phyloP scores from a whole-genome alignment of 139 green algal genomes.

The Bryopsis sp. region DNA sequence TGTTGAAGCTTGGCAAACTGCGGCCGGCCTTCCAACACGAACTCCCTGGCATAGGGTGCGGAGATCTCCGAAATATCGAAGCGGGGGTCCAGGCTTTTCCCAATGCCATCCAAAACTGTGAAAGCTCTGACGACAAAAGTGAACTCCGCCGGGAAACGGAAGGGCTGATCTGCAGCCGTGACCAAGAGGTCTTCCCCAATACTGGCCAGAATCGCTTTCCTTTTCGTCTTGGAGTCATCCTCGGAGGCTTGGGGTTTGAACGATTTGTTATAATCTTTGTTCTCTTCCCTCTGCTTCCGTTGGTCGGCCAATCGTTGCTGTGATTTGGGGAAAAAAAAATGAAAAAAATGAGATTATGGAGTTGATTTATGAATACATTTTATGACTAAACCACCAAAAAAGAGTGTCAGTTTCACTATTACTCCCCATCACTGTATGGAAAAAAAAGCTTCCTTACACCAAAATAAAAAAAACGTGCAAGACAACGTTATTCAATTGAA shows the following conservation, averaged over 20 bases:
- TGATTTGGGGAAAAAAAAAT: no score
- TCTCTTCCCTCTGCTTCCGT: slow-evolving; percentile 29
- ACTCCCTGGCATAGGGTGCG: slow-evolving; percentile 81
- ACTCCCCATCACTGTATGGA: not conserved
- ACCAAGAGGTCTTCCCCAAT: slow-evolving; percentile 95
- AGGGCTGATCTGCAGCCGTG: slow-evolving; percentile 91
- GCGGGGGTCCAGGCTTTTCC: slow-evolving; percentile 83
- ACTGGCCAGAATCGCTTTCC: slow-evolving; percentile 79
- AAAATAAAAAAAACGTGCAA: not conserved
- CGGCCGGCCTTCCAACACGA: slow-evolving; percentile 61
- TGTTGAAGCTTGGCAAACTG: slow-evolving; percentile 38
- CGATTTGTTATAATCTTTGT: slow-evolving; percentile 40
- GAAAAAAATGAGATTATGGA: not conserved
- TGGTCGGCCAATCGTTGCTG: slow-evolving; percentile 43
- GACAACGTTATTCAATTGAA: no score
- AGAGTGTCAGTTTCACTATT: not conserved
- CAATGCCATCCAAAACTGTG: slow-evolving; percentile 95
- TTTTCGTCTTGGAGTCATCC: slow-evolving; percentile 56
- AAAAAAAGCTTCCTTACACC: slow-evolving; percentile 7
- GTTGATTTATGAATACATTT: not conserved
- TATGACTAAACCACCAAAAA: not conserved
- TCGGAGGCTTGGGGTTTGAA: slow-evolving; percentile 84
- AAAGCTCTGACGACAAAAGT: slow-evolving; percentile 90
- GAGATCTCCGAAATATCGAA: slow-evolving; percentile 99
- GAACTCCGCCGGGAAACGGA: slow-evolving; percentile 96